These are phyloP conservation scores for Multifurca ochricompacta DNA, from an alignment of 768 basidiomycete species.

Conservation along the genomic window DNA sequence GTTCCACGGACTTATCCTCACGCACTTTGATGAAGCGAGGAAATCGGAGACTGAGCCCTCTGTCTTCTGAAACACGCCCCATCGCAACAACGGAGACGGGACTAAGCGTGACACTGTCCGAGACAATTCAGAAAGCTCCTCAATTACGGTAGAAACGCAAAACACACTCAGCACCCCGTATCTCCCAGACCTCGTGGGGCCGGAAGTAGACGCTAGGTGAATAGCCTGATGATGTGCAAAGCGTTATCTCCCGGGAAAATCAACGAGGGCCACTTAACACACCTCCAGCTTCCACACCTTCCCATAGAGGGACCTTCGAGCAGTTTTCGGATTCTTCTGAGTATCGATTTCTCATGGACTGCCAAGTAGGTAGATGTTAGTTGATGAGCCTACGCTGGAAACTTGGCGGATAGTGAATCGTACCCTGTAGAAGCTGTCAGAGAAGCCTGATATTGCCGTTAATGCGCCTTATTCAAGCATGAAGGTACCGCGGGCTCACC, in stretches of 20 bases:
- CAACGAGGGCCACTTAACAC: slow-evolving; percentile 12
- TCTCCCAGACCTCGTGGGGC: slow-evolving; percentile 83
- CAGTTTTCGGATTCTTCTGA: slow-evolving; percentile 48
- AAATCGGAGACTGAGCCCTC: slow-evolving; percentile 81
- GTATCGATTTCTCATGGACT: slow-evolving; percentile 62
- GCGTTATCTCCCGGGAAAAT: neutral
- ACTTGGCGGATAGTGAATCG: slow-evolving; percentile 1
- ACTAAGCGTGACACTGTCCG: slow-evolving; percentile 64
- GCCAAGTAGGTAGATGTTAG: slow-evolving; percentile 12
- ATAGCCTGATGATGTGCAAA: slow-evolving; percentile 42
- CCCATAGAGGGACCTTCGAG: slow-evolving; percentile 46
- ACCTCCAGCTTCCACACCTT: slow-evolving; percentile 59
- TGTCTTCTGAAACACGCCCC: slow-evolving; percentile 44
- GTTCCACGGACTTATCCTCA: slow-evolving; percentile 64
- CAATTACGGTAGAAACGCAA: neutral
- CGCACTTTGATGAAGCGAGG: slow-evolving; percentile 73
- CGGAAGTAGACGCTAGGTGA: slow-evolving; percentile 61
- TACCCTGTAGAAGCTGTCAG: slow-evolving; percentile 75
- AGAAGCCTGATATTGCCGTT: slow-evolving; percentile 52
- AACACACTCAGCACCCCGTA: slow-evolving; percentile 63
- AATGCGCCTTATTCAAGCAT: neutral
- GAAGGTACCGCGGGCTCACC: slow-evolving; percentile 35
- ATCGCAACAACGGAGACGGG: slow-evolving; percentile 78
- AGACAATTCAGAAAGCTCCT: slow-evolving; percentile 1
- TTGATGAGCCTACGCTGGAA: neutral